Evolutionary conservation across 2,329 filamentous ascomycete genomes (phyloP).

Genomic region (Cladosporium colombiae): DNA sequence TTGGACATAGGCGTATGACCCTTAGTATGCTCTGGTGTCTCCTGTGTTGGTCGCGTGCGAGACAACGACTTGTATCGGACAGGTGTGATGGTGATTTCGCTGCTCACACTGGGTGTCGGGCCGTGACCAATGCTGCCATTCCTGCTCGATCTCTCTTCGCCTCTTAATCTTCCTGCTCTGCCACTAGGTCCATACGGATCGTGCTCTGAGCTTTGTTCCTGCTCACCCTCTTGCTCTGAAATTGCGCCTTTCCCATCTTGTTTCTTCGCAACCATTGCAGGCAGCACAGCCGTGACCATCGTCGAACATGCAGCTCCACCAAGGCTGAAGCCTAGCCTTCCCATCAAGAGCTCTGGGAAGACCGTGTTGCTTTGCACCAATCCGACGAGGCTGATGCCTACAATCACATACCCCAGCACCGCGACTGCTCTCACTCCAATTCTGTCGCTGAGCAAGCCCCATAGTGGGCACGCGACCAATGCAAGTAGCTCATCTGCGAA

Average conservation of each 20-base stretch:
- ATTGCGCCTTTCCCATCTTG: constrained; percentile 13
- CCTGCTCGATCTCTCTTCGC: constrained; percentile 31
- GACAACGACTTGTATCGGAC: constrained; percentile 46
- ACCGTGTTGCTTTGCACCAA: constrained; percentile 86
- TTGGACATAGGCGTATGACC: not conserved
- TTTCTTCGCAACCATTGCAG: constrained; percentile 58
- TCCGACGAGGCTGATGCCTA: constrained; percentile 73
- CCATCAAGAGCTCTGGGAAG: constrained; percentile 84
- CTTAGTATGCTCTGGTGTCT: constrained; percentile 15
- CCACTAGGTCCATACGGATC: constrained; percentile 25
- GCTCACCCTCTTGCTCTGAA: constrained; percentile 21
- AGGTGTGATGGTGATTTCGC: constrained; percentile 74
- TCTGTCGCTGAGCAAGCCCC: constrained; percentile 76
- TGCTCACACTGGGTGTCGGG: constrained; percentile 68
- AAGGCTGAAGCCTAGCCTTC: constrained; percentile 82
- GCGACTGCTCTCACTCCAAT: constrained; percentile 66
- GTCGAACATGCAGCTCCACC: constrained; percentile 85
- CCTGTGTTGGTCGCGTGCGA: constrained; percentile 20
- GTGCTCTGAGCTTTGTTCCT: constrained; percentile 24
- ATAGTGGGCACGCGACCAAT: constrained; percentile 75
- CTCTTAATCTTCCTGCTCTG: constrained; percentile 27
- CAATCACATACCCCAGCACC: constrained; percentile 77
- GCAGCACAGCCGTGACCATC: constrained; percentile 95
- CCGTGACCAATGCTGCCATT: constrained; percentile 54
- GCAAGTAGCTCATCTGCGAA: constrained; percentile 84